Evolutionary conservation across 306 rosid genomes (phyloP), one percentile per base, ranked within the genome.

Genomic region (Rubus parviflorus): DNA sequence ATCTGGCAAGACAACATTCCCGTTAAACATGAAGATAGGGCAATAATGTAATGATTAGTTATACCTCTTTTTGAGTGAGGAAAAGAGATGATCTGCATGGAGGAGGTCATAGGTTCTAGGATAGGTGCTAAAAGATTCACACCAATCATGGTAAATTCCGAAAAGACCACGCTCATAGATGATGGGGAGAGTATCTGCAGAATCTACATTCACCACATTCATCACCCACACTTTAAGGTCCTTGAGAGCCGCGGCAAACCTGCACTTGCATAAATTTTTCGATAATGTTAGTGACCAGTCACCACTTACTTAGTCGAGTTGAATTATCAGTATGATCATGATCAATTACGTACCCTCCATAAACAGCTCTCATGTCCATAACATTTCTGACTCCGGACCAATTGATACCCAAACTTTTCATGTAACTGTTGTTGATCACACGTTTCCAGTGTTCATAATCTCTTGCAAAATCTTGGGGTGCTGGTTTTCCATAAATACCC

Each of bases 131-230:
- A 92, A 92, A 72, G 98, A 92, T 86, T 96, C 93, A 62, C 99
- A 92, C 99, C 98, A 92, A 10, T 96, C 98, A 74, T 96, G 97
- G 81, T 92, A 95, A 72, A 95, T 95, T 25, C 99, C 97, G 1
- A 92, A 92, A 80, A 95, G 97, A 60, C 99, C 97, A 0, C 97
- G 90, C 83, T 92, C 99, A 25, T 77, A 92, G 85, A 95, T 95
- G 57, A 95, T 87, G 7, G 96, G 96, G 64, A 95, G 96, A 51
- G 99, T 95, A 49, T 92, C 96, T 0, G 96, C 91, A 76, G 97
- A 76, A 88, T 95, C 90, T 41, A 88, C 13, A 75, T 89, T 92
- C 79, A 96, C 99, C 71, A 92, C 91, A 78, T 95, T 96, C 85
- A 96, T 57, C 49, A 91, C 98, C 97, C 99, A 96, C 19, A 96